Evolutionary conservation across 1,139 yeast species (phyloP), one percentile per base, ranked within the genome.

Genomic region (Suhomyces bribrorum): DNA sequence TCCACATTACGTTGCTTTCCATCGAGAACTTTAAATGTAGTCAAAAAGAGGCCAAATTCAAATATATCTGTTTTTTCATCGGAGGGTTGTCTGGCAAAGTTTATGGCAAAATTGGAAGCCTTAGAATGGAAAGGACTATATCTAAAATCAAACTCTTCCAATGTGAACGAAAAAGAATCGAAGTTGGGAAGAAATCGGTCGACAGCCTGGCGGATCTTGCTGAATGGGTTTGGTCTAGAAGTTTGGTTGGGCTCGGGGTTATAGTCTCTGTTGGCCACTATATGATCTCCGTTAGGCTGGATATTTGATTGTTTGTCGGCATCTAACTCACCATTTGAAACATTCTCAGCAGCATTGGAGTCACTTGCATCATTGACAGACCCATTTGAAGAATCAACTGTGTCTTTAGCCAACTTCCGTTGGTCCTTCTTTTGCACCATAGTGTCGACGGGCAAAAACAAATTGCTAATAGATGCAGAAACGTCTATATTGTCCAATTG

Each of bases 1-100:
- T 66, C 74, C 35, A 71, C 47, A 40, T 68, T 60, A 31, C 55
- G 56, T 26, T 64, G 54, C 5, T 52, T 63, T 7, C 57, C 48
- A 40, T 72, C 72, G 36, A 43, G 54, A 4, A 69, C 26, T 31
- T 52, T 62, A 14, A 59, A 52, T 1, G 71, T 57, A 1, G 71
- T 62, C 24, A 62, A 31, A 34, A 50, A 49, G 18, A 56, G 34
- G 16, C 50, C 44, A 11, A 57, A 31, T 18, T 46, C 51, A 31
- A 47, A 34, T 7, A 46, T 39, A n/a, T 46, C 49, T 9, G 41
- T 35, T 12, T 34, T 44, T 35, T 46, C 56, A 28, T 40, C 40
- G 12, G 15, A 11, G 8, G 13, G 16, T 9, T 29, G 29, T 26
- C 26, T 32, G 5, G 37, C 38, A 14, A 54, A 36, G 9, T 48